Evolutionary conservation across 306 rosid species (phyloP).

Genomic region (Acmispon strigosus): DNA sequence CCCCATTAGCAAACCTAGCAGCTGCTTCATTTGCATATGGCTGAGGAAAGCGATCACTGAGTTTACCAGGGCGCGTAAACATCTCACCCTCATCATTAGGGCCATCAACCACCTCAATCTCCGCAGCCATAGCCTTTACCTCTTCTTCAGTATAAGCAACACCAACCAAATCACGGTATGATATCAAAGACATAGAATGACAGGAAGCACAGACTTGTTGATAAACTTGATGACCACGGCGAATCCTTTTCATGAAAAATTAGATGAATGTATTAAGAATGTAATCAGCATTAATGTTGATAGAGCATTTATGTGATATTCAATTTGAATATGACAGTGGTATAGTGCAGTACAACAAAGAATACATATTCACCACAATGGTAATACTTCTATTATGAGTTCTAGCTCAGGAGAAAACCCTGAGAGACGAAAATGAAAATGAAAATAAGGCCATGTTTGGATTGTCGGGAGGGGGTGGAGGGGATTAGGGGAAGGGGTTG

Average conservation of each 20-base stretch:
- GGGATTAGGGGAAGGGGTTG: too few species aligned
- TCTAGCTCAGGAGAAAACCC: too few species aligned
- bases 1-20: constrained; percentile 99
- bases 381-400: too few species aligned
- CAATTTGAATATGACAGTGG: neutral
- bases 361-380: neutral
- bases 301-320: neutral
- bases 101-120: constrained; percentile 96
- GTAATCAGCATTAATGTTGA: neutral
- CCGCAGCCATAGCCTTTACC: constrained; percentile 96
- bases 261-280: neutral
- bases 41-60: constrained; percentile 89
- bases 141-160: constrained; percentile 96
- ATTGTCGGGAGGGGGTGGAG: too few species aligned
- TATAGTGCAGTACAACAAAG: neutral
- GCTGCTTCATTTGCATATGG: constrained; percentile 91
- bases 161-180: constrained; percentile 98
- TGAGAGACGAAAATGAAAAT: too few species aligned
- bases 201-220: constrained; percentile 92
- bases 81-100: constrained; percentile 99
- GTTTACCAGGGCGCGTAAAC: constrained; percentile 98
- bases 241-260: constrained; percentile 63
- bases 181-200: constrained; percentile 92
- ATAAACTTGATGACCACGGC: constrained; percentile 99
- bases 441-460: too few species aligned